Base-by-base conservation (phyloP, 495 filamentous ascomycete genomes). In the Corynascus novoguineensis region DNA sequence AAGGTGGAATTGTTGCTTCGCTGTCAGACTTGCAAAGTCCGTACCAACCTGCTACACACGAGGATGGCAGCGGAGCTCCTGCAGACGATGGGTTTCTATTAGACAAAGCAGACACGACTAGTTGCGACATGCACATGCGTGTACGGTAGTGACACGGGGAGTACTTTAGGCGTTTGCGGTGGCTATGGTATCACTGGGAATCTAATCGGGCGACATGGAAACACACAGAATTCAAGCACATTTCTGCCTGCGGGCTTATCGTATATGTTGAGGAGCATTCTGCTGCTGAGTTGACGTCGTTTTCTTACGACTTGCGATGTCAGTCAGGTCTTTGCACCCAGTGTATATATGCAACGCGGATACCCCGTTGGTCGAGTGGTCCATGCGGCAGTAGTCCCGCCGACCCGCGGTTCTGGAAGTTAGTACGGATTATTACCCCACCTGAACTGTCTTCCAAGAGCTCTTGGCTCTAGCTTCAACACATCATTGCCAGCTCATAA, bases 11-110 rank as follows among this genome's bases (percentile, higher is more conserved):
- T 41, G 37, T 53, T 53, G 50, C 29, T 15, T 27, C 21, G 3
- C 2, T 12, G 24, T 17, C 21, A 6, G 24, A 4, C 37, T 42
- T 48, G 31, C 31, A 25, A 60, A 41, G 58, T 58, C 60, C 50
- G 58, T 58, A 56, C 53, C 50, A 60, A 49, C 47, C 9, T 38
- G 25, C 50, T 40, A 53, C 44, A 54, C 17, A 51, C n/a, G n/a
- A n/a, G n/a, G n/a, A n/a, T n/a, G n/a, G n/a, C n/a, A n/a, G n/a
- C n/a, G n/a, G n/a, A n/a, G n/a, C n/a, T n/a, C n/a, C n/a, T n/a
- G n/a, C n/a, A n/a, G n/a, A n/a, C n/a, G n/a, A n/a, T n/a, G n/a
- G n/a, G n/a, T n/a, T n/a, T n/a, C n/a, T n/a, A n/a, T n/a, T n/a
- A n/a, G n/a, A n/a, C n/a, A n/a, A n/a, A n/a, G n/a, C n/a, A n/a